Evolutionary conservation across 2,329 filamentous ascomycete genomes (phyloP), one percentile per base, ranked within the genome.

Genomic region (Colletotrichum sp.): DNA sequence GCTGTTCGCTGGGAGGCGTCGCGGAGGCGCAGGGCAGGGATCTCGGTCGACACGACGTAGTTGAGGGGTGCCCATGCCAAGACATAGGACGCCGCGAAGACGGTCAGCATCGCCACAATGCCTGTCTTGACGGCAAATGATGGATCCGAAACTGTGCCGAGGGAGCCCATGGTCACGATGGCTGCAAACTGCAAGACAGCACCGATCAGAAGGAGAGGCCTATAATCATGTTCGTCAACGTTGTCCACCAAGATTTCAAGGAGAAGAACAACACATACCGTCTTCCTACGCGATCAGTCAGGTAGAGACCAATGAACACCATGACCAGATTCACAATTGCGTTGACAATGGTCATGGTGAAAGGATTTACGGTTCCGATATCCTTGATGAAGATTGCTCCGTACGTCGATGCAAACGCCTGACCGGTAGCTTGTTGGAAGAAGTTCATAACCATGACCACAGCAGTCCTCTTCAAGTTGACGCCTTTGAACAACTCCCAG

Each of bases 1-100:
- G 64, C 77, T 7, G 68, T 76, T 36, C 65, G 68, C 48, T 67
- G 73, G 36, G 64, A 76, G 13, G 63, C 75, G 18, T 77, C 72
- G 18, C 72, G 67, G 34, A 77, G 72, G 14, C 68, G 48, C 32
- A 75, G 72, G 26, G 75, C 68, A 2, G 84, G 81, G 10, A 86
- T 71, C 69, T 86, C 85, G 9, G 84, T 81, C 1, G 81, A 80
- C 66, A 86, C 79, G 65, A 84, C 83, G 67, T 86, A 84, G 12
- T 80, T 80, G 1, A 85, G 72, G 6, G 83, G 84, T 4, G 81
- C 83, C 82, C 83, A 86, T 18, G 81, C 83, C 2, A 84, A 78
- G 48, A 78, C 77, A 73, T 82, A 84, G n/a, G 82, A 82, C 61
- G 83, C 76, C 30, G 75, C 77, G 39, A 82, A 85, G 13, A 87